Percentiles rank a stretch among this genome's conserved stretches.
Conservation (phyloP, 805 yeast genomes). For the Lipomyces chichibuensis region DNA sequence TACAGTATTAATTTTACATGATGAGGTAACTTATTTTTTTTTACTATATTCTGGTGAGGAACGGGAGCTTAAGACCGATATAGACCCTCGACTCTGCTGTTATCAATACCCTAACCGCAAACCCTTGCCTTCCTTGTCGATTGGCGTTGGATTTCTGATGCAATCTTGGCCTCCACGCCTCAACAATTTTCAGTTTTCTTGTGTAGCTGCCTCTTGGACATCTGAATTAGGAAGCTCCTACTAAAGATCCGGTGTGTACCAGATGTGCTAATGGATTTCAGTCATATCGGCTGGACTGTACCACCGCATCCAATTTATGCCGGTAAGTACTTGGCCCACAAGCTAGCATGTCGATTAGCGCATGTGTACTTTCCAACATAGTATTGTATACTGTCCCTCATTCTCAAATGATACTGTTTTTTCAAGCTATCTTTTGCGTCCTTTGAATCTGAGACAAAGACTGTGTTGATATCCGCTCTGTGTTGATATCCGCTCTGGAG, state of each 20-base stretch:
- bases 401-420: not conserved
- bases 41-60: too few species aligned
- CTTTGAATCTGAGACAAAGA: not conserved
- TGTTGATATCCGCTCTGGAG: not conserved
- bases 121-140: too few species aligned
- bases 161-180: not conserved
- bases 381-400: not conserved
- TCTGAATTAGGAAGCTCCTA: not conserved
- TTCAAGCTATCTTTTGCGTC: not conserved
- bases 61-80: too few species aligned
- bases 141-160: not conserved
- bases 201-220: not conserved
- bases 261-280: not conserved
- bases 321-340: not conserved
- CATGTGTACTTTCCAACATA: not conserved
- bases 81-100: too few species aligned
- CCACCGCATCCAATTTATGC: not conserved
- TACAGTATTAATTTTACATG: not conserved
- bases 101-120: too few species aligned
- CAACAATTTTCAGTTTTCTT: not conserved
- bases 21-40: too few species aligned
- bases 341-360: not conserved
- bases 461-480: not conserved
- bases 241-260: not conserved
- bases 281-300: not conserved